Percentiles rank a stretch among this genome's conserved stretches.
These are phyloP conservation scores for Cladophialophora chaetospira DNA, from an alignment of 2,329 filamentous ascomycete genomes.

Conservation along the genomic window DNA sequence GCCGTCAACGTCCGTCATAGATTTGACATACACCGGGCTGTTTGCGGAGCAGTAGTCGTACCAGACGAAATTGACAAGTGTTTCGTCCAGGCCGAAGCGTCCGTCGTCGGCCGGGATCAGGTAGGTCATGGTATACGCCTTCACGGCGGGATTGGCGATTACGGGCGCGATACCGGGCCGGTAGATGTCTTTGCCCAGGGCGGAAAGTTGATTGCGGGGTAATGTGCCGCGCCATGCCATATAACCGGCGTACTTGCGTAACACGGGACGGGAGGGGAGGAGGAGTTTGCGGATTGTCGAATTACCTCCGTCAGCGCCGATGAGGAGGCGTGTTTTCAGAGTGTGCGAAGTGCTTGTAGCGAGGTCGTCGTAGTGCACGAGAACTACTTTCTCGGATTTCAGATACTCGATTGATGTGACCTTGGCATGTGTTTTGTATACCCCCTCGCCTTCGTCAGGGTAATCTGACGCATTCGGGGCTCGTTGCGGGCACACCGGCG, in stretches of 20 bases:
- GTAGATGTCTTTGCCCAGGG: neutral
- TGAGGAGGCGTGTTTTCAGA: neutral
- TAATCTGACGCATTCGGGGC: neutral
- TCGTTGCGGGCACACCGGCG: neutral
- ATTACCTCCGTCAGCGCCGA: neutral
- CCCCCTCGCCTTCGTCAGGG: neutral
- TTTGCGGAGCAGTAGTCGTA: neutral
- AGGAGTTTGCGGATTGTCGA: neutral
- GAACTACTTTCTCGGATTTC: neutral
- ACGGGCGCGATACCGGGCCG: neutral
- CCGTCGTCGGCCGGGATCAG: neutral
- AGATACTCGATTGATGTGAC: neutral
- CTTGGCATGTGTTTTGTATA: neutral
- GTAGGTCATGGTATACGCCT: neutral
- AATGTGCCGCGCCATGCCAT: neutral
- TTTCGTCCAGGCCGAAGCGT: neutral
- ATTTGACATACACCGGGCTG: neutral
- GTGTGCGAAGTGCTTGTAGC: neutral
- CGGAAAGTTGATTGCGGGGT: neutral
- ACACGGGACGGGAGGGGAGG: neutral
- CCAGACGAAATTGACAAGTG: neutral
- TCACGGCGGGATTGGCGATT: neutral
- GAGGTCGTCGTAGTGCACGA: neutral
- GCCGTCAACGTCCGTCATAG: neutral
- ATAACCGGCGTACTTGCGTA: neutral